A percentile compares a stretch with the other conserved stretches of the same genome.
These are phyloP conservation scores for Blastomyces gilchristii DNA, from an alignment of 2,329 filamentous ascomycete genomes.

Conservation along the genomic window DNA sequence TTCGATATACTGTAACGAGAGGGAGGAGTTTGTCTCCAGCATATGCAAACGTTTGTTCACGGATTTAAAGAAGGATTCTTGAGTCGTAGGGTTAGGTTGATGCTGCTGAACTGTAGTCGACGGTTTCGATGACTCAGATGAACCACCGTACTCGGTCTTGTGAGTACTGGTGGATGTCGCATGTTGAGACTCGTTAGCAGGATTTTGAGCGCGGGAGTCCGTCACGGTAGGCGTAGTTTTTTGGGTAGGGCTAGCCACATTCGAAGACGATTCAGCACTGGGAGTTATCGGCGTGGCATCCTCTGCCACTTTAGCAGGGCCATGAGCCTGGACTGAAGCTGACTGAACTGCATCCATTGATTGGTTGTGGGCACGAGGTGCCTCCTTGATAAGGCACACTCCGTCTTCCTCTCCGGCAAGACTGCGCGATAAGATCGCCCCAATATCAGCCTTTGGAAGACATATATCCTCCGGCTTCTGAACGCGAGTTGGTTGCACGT, in stretches of 20 bases:
- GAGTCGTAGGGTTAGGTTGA: constrained; percentile 65
- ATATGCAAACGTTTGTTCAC: constrained; percentile 86
- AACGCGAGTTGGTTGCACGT: constrained; percentile 4
- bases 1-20: constrained; percentile 92
- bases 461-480: constrained; percentile 2
- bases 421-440: neutral
- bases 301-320: neutral
- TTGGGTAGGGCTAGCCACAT: constrained; percentile 2
- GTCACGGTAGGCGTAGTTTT: neutral
- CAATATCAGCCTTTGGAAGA: neutral
- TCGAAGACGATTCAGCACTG: constrained; percentile 4
- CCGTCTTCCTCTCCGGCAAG: neutral
- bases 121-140: constrained; percentile 20
- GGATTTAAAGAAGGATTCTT: constrained; percentile 96
- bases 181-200: constrained; percentile 23
- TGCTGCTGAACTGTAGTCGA: constrained; percentile 39
- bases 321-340: neutral
- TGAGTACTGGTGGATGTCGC: constrained; percentile 5
- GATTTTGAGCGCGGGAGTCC: constrained; percentile 4
- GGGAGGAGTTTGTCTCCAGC: constrained; percentile 82
- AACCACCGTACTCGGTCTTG: constrained; percentile 8
- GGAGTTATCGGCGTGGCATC: neutral
- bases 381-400: neutral
- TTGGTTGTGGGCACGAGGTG: neutral
- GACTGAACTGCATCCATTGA: neutral